Conservation (phyloP, 257 asterid species). For the Solanum pennellii region DNA sequence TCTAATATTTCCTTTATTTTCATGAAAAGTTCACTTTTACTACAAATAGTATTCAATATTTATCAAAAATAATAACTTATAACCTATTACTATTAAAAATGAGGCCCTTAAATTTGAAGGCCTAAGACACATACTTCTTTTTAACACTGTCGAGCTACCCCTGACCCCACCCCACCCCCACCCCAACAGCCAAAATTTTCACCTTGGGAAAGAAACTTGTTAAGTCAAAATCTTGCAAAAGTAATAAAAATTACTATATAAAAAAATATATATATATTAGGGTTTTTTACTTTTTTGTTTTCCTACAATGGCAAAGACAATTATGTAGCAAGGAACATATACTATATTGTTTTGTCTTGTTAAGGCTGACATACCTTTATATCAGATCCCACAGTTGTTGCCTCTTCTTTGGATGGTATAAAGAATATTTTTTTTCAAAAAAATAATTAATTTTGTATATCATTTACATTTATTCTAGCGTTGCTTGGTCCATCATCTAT, state of each 20-base stretch:
- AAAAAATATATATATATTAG: neutral
- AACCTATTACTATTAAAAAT: too few relatives aligned
- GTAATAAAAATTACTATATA: neutral
- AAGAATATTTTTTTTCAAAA: neutral
- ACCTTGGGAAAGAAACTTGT: conserved; percentile 8
- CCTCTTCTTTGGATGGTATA: conserved; percentile 2
- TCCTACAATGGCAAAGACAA: conserved; percentile 1
- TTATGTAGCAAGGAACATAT: neutral
- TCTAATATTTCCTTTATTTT: too few relatives aligned
- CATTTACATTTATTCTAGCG: neutral
- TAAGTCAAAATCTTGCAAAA: neutral
- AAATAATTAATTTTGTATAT: neutral
- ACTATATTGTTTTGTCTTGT: conserved; percentile 11
- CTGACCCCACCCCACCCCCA: neutral
- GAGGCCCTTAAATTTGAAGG: too few relatives aligned
- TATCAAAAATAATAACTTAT: too few relatives aligned
- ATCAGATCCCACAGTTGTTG: conserved; percentile 10
- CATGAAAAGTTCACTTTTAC: too few relatives aligned
- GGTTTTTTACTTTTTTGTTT: neutral
- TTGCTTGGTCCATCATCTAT: neutral
- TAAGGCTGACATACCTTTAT: conserved; percentile 11
- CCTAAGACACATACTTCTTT: too few relatives aligned
- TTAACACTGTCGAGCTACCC: too few relatives aligned
- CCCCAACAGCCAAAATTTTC: neutral
- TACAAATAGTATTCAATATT: too few relatives aligned